A percentile compares a stretch with the other conserved stretches of the same genome.
Conservation (phyloP, 2,329 filamentous ascomycete species). For the Sordariomycetes sp. region DNA sequence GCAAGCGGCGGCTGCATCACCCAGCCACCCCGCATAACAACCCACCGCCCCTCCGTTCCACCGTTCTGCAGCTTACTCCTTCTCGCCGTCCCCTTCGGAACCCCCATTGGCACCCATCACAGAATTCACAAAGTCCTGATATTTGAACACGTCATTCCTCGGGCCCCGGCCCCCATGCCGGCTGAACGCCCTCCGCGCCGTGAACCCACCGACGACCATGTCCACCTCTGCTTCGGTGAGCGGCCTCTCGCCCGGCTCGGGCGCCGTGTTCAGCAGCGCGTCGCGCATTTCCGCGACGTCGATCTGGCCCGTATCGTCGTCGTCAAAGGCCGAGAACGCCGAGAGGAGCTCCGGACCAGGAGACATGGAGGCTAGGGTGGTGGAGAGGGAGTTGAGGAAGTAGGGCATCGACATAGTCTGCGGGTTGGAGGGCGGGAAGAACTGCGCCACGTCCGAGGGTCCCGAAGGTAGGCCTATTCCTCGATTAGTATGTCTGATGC, state of each 20-base stretch:
- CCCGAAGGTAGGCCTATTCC: slow-evolving; percentile 60
- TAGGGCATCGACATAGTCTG: slow-evolving; percentile 73
- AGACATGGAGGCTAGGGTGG: slow-evolving; percentile 63
- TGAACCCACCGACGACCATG: slow-evolving; percentile 78
- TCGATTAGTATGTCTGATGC: not conserved
- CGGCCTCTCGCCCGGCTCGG: slow-evolving; percentile 57
- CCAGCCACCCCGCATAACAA: not conserved
- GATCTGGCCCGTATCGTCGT: slow-evolving; percentile 88
- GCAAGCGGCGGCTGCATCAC: slow-evolving; percentile 1
- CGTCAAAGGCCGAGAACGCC: slow-evolving; percentile 90
- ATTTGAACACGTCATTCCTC: slow-evolving; percentile 69
- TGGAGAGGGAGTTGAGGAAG: slow-evolving; percentile 75
- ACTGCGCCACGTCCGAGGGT: slow-evolving; percentile 59
- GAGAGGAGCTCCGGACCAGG: slow-evolving; percentile 72
- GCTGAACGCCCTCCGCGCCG: slow-evolving; percentile 71
- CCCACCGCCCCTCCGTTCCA: not conserved
- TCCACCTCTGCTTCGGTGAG: slow-evolving; percentile 70
- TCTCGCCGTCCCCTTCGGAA: not conserved
- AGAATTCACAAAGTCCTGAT: slow-evolving; percentile 79
- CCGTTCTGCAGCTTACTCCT: not conserved
- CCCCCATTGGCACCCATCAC: slow-evolving; percentile 44
- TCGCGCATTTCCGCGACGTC: slow-evolving; percentile 75
- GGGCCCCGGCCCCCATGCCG: slow-evolving; percentile 34
- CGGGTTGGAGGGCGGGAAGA: slow-evolving; percentile 66
- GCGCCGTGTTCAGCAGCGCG: slow-evolving; percentile 70